Base-by-base conservation (phyloP, 805 yeast species). In the Monosporozyma solicola region DNA sequence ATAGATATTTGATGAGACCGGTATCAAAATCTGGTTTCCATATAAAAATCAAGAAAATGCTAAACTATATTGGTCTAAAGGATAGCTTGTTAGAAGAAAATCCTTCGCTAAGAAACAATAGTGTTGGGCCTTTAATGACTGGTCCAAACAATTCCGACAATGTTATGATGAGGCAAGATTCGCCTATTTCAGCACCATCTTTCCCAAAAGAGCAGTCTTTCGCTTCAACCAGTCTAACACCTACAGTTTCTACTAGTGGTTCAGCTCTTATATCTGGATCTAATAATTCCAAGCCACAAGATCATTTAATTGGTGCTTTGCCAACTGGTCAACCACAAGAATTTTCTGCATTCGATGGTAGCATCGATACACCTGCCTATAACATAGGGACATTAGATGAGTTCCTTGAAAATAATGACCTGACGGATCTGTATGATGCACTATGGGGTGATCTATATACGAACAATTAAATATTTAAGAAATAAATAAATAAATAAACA, bases 381-480 rank as follows among this genome's bases (percentile, higher is more conserved):
- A 61, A 64, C 50, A 45, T 66, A 39, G 69, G 69, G n/a, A 64
- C 70, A 3, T 51, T 66, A 47, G 70, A 65, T 53, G 70, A 66
- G 27, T 66, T 66, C 48, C 55, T 66, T 29, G 58, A 59, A 41
- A 61, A 61, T 47, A 65, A 63, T 48, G 67, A 64, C 51, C 53
- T 64, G 37, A 57, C 60, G 37, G 68, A 64, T 43, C 44, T 66
- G 22, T 64, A 59, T 51, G 64, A 61, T 44, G 59, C 61, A 7
- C 53, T 66, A 39, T 66, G 70, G 70, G 62, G 63, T 50, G 69
- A 65, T 51, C 25, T 58, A 16, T 58, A 57, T 44, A 51, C 64
- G 8, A 57, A 52, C 10, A 31, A 31, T 35, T 43, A 25, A 43
- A 43, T 43, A 43, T 10, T 43, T 20, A 41, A 41, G 7, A 41